Base-by-base conservation (phyloP, 768 basidiomycete genomes). In the Amanita thiersii region DNA sequence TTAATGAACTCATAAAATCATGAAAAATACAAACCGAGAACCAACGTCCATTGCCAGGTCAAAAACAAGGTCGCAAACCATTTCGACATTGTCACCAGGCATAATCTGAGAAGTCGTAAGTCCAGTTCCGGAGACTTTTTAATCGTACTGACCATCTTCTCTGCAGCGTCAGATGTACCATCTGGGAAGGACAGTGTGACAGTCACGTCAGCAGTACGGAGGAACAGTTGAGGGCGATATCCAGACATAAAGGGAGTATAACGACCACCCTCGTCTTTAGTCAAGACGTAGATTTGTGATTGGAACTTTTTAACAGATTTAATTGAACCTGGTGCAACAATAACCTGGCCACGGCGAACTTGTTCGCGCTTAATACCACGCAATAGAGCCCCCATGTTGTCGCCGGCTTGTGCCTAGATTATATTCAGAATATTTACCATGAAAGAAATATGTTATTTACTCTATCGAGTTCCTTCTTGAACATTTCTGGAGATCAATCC, bases 381-480 rank as follows among this genome's bases (percentile, higher is more conserved):
- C 34, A 99, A 81, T 26, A 99, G 73, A 43, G 85, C 87, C 51
- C 96, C 96, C 90, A 98, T 97, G 73, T 98, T 98, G 66, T 99
- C 96, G 53, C 96, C 96, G 47, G 96, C 94, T 64, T 98, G 89
- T 46, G 89, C 93, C 82, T 86, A 44, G 32, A 14, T 29, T 20
- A 37, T 20, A 35, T 49, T 40, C 30, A 48, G 33, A 25, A 15
- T 10, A 19, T 17, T 5, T 19, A 30, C 40, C 14, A 15, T 19
- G 24, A 8, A 12, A 32, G 45, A 18, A 39, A 28, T n/a, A n/a
- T 3, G 14, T n/a, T 12, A 52, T 73, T 30, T 62, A 83, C 86
- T 43, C 92, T 81, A 26, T 99, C 96, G 42, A 99, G 79, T 67
- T 99, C 96, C 72, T 96, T 97, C 75, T 96, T 94, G 81, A 98